These are phyloP conservation scores for Kwoniella sp. DNA, from an alignment of 768 basidiomycete species.

Conservation along the genomic window DNA sequence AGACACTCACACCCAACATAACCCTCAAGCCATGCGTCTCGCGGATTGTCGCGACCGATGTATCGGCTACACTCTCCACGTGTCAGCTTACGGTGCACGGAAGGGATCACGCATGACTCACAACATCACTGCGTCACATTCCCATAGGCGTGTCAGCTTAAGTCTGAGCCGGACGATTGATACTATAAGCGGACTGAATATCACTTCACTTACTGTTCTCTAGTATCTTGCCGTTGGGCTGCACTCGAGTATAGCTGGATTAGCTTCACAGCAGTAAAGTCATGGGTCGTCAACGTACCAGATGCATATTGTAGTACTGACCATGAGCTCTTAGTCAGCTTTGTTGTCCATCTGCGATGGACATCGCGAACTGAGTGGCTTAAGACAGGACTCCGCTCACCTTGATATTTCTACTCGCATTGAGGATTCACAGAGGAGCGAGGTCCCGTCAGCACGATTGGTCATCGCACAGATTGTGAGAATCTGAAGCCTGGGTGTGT, in stretches of 20 bases:
- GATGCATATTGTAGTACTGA: conserved; percentile 21
- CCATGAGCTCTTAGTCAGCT: not conserved
- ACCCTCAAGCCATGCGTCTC: conserved; percentile 18
- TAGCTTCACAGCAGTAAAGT: not conserved
- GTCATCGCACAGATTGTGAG: no score
- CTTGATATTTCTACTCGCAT: conserved; percentile 9
- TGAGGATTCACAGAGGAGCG: no score
- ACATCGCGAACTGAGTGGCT: not conserved
- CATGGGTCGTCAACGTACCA: conserved; percentile 6
- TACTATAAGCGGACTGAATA: no score
- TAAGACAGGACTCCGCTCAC: not conserved
- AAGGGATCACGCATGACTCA: not conserved
- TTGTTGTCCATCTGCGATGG: not conserved
- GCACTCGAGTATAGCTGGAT: not conserved
- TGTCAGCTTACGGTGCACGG: not conserved
- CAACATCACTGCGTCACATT: conserved; percentile 22
- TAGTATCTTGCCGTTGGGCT: conserved; percentile 21
- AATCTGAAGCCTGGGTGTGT: no score
- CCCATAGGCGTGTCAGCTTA: not conserved
- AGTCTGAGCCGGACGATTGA: no score
- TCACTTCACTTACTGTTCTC: conserved; percentile 9
- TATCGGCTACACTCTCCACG: conserved; percentile 13
- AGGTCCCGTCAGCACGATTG: no score
- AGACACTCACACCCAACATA: conserved; percentile 22
- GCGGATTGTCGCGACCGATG: conserved; percentile 10